phyloP scores from a whole-genome alignment of 352 stramenopile genomes.

The Saprolegnia diclina region DNA sequence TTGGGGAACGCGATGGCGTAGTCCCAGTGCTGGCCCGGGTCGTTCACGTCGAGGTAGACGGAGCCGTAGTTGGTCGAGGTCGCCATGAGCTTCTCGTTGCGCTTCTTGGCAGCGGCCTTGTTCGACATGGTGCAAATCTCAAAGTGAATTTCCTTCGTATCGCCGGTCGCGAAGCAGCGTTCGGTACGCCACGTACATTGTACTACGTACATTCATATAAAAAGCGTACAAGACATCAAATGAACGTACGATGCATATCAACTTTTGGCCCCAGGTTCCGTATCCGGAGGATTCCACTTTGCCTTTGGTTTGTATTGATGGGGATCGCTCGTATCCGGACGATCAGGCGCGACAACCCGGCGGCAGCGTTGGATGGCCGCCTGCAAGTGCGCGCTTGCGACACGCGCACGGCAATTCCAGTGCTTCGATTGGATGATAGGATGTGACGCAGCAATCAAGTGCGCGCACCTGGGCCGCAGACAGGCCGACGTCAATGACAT shows the following conservation, averaged over 20 bases:
- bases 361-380: background rate
- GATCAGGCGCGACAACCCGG: background rate
- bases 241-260: too few relatives aligned
- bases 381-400: background rate
- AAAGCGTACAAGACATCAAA: background rate
- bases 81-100: conserved; percentile 43
- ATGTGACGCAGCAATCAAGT: background rate
- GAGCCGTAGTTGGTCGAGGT: conserved; percentile 26
- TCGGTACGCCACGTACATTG: background rate
- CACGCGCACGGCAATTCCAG: background rate
- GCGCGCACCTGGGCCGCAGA: background rate
- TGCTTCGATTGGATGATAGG: background rate
- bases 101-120: conserved; percentile 16
- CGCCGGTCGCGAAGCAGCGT: background rate
- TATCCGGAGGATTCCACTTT: too few relatives aligned
- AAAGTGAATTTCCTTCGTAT: conserved; percentile 19
- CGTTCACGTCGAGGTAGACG: conserved; percentile 19
- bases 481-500: background rate
- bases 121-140: background rate
- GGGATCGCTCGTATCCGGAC: background rate
- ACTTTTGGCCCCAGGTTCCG: too few relatives aligned
- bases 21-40: conserved; percentile 47
- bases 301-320: background rate
- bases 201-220: background rate
- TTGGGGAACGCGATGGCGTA: conserved; percentile 84